Evolutionary conservation across 805 yeast species (phyloP).

Genomic region (Candida nitratophila): DNA sequence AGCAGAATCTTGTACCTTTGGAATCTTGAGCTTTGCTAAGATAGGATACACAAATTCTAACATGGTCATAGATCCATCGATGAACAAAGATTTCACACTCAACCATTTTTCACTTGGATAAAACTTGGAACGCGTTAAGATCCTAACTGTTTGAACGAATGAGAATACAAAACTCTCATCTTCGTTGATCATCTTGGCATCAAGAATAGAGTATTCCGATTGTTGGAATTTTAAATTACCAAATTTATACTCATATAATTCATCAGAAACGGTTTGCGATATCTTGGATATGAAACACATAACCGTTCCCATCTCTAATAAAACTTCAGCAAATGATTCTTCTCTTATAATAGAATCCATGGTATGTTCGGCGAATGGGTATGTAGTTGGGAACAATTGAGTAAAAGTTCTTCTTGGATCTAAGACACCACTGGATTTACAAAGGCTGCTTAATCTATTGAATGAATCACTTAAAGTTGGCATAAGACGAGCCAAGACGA

Average conservation of each 20-base stretch:
- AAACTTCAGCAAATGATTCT: conserved; percentile 60
- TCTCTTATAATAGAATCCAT: conserved; percentile 72
- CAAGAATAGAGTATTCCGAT: background rate
- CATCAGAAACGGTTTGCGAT: background rate
- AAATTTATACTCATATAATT: background rate
- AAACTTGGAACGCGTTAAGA: conserved; percentile 45
- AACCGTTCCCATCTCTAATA: conserved; percentile 63
- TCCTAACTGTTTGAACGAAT: conserved; percentile 27
- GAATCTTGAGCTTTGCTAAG: conserved; percentile 43
- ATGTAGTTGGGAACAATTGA: conserved; percentile 56
- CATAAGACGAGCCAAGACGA: conserved; percentile 43
- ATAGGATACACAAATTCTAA: conserved; percentile 47
- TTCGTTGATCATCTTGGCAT: background rate
- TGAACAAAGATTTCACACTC: conserved; percentile 51
- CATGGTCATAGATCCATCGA: conserved; percentile 48
- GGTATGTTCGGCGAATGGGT: conserved; percentile 58
- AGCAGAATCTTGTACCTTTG: conserved; percentile 43
- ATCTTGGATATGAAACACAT: conserved; percentile 45
- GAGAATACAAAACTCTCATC: background rate
- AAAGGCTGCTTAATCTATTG: conserved; percentile 42
- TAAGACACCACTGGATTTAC: conserved; percentile 34
- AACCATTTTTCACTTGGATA: conserved; percentile 72
- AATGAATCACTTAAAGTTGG: conserved; percentile 49
- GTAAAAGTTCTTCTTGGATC: conserved; percentile 60
- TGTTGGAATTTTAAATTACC: background rate